These are phyloP conservation scores for Aspergillus affinis DNA, from an alignment of 495 filamentous ascomycete species.

Conservation along the genomic window DNA sequence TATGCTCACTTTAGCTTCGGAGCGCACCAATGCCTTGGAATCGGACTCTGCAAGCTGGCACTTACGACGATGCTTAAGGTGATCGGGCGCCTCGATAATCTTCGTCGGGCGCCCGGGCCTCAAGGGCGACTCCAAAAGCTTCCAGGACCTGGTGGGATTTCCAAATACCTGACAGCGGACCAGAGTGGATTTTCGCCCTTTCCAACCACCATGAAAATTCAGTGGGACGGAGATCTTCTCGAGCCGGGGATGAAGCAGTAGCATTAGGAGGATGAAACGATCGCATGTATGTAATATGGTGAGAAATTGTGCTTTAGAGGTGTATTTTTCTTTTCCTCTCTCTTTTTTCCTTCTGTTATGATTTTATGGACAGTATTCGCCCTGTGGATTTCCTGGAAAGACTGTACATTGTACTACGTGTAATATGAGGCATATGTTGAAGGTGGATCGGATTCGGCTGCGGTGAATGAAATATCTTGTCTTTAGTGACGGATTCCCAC, in stretches of 20 bases:
- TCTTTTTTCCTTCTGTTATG: neutral
- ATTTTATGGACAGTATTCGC: neutral
- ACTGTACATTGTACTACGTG: neutral
- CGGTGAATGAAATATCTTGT: neutral
- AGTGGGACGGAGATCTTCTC: conserved; percentile 48
- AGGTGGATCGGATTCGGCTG: conserved; percentile 2
- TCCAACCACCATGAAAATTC: conserved; percentile 61
- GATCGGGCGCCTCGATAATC: conserved; percentile 50
- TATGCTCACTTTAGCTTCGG: conserved; percentile 67
- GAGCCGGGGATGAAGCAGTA: conserved; percentile 6
- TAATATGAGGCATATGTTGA: neutral
- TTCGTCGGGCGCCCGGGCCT: conserved; percentile 61
- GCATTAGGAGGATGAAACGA: neutral
- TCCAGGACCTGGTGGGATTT: conserved; percentile 51
- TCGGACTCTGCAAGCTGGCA: conserved; percentile 55
- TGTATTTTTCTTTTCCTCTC: neutral
- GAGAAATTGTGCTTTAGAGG: neutral
- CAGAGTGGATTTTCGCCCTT: conserved; percentile 69
- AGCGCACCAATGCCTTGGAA: conserved; percentile 58
- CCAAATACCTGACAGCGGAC: conserved; percentile 69
- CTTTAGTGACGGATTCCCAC: neutral
- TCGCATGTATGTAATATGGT: neutral
- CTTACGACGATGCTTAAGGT: conserved; percentile 62
- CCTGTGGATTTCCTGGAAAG: neutral
- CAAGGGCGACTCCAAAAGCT: conserved; percentile 72